Percentiles rank a stretch among this genome's conserved stretches.
Evolutionary conservation across 371 early-diverging fungal species (phyloP).

Genomic region (Mortierella polycephala): DNA sequence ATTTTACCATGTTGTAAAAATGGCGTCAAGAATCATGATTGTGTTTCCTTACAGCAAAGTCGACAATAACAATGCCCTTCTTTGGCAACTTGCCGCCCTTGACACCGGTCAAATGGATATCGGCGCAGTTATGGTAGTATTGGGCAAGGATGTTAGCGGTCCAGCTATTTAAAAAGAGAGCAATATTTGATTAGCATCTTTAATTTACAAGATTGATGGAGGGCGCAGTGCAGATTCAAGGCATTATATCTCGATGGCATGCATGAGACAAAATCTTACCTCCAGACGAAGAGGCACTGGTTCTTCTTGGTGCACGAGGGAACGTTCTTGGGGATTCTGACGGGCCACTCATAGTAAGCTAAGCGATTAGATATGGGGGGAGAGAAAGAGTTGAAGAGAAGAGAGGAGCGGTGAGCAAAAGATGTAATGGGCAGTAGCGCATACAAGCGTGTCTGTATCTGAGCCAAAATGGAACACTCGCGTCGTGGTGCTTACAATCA

Average conservation of each 20-base stretch:
- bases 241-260: background rate
- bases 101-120: constrained; percentile 55
- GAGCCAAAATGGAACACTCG: constrained; percentile 4
- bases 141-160: constrained; percentile 76
- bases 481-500: constrained; percentile 56
- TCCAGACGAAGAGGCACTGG: constrained; percentile 69
- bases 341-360: constrained; percentile 54
- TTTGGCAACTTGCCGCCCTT: constrained; percentile 25
- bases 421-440: background rate
- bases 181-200: background rate
- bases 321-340: constrained; percentile 65
- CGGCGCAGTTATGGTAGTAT: constrained; percentile 82
- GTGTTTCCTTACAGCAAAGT: constrained; percentile 18
- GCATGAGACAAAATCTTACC: constrained; percentile 13
- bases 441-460: background rate
- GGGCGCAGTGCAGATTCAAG: background rate
- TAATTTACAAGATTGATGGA: background rate
- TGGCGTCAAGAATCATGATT: background rate
- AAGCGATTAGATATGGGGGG: background rate
- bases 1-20: background rate
- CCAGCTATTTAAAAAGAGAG: constrained; percentile 56
- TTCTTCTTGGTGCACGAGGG: constrained; percentile 56
- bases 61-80: constrained; percentile 22
- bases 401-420: background rate
- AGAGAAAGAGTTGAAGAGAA: background rate